phyloP scores from a whole-genome alignment of 192 early-diverging fungal species.

The Geranomyces variabilis region DNA sequence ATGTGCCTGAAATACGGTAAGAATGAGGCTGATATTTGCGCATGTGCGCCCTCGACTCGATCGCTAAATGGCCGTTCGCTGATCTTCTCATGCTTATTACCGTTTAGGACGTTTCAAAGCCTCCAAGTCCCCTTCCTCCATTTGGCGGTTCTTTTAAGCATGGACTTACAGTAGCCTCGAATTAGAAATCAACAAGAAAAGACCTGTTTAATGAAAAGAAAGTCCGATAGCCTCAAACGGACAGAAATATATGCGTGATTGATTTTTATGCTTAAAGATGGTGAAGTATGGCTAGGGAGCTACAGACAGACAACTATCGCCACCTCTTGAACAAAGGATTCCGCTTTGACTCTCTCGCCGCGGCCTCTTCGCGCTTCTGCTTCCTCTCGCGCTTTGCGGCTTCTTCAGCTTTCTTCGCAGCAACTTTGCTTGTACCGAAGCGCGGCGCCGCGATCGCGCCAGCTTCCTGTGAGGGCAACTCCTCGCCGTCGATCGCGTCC shows the following conservation, averaged over 20 bases:
- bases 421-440: conserved; percentile 8
- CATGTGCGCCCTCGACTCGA: too few species aligned
- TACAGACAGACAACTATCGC: background rate
- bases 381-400: conserved; percentile 1
- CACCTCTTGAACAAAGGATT: conserved; percentile 20
- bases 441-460: conserved; percentile 4
- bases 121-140: conserved; percentile 11
- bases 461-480: background rate
- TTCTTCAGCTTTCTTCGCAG: conserved; percentile 22
- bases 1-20: conserved; percentile 22
- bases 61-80: too few species aligned
- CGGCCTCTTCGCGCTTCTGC: conserved; percentile 21
- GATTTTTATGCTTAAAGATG: too few species aligned
- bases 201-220: too few species aligned
- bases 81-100: too few species aligned
- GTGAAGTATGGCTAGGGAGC: too few species aligned
- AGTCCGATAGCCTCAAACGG: too few species aligned
- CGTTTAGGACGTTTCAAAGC: conserved; percentile 24
- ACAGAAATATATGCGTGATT: too few species aligned
- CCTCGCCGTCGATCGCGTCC: conserved; percentile 18
- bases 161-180: too few species aligned
- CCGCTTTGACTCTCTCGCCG: conserved; percentile 7
- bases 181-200: too few species aligned
- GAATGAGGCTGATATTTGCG: background rate
- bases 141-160: conserved; percentile 38